Evolutionary conservation across 495 filamentous ascomycete species (phyloP).

Genomic region (Acidiella bohemica): DNA sequence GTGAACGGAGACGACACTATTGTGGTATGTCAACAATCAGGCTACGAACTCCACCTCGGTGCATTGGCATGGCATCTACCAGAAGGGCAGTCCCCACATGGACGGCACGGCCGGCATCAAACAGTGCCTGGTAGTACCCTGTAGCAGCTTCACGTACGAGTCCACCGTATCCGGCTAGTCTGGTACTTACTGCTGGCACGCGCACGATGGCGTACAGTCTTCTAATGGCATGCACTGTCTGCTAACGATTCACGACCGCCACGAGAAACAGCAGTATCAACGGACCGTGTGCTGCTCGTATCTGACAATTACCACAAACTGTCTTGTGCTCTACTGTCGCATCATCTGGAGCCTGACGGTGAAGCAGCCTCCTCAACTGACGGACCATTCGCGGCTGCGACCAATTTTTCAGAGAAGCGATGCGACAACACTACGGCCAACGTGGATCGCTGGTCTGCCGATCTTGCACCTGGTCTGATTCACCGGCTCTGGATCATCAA

Average conservation of each 20-base stretch:
- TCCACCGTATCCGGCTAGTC: slow-evolving; percentile 24
- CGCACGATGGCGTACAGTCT: slow-evolving; percentile 24
- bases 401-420: slow-evolving; percentile 30
- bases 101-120: slow-evolving; percentile 22
- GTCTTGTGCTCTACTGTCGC: slow-evolving; percentile 34
- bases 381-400: slow-evolving; percentile 37
- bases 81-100: slow-evolving; percentile 20
- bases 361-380: slow-evolving; percentile 47
- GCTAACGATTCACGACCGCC: slow-evolving; percentile 38
- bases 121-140: slow-evolving; percentile 25
- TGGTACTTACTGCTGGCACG: slow-evolving; percentile 30
- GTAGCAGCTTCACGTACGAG: slow-evolving; percentile 25
- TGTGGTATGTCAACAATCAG: slow-evolving; percentile 17
- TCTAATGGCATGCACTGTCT: slow-evolving; percentile 45
- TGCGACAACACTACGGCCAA: slow-evolving; percentile 27
- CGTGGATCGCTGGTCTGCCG: slow-evolving; percentile 11
- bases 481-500: slow-evolving; percentile 28
- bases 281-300: slow-evolving; percentile 42
- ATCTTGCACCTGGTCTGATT: slow-evolving; percentile 19
- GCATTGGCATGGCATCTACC: slow-evolving; percentile 24
- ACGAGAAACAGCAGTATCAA: slow-evolving; percentile 31
- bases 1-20: slow-evolving; percentile 21
- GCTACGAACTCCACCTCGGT: slow-evolving; percentile 17
- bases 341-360: slow-evolving; percentile 39
- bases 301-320: slow-evolving; percentile 47